Base-by-base conservation (phyloP, 2,329 filamentous ascomycete species). In the Dactylellina parvicollis region DNA sequence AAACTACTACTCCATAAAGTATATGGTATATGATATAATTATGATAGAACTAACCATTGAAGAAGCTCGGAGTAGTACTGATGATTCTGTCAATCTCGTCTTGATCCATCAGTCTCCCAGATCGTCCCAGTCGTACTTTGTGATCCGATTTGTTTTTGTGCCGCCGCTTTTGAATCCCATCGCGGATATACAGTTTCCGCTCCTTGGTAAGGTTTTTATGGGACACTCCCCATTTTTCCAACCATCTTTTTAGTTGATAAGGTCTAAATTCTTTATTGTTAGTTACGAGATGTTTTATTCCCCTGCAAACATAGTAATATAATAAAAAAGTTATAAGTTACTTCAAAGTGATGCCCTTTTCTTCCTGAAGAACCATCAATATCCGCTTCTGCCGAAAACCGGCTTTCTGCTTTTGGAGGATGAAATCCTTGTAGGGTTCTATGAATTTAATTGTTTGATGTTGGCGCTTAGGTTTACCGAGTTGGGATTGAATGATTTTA, bases 231-330 rank as follows among this genome's bases (percentile, higher is more conserved):
- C 65, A 70, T 38, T 44, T 47, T 3, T 46, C 28, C 12, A 55
- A 49, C 2, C 55, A 34, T 30, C 55, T 28, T 44, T 70, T 70
- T 14, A 70, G 40, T 7, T 24, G n/a, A n/a, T n/a, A n/a, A n/a
- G n/a, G n/a, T n/a, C n/a, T n/a, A n/a, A n/a, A n/a, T n/a, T n/a
- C n/a, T n/a, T 2, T 50, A 30, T 2, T n/a, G 16, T 18, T 56
- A 60, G 44, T 55, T 2, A 32, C 38, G 16, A 5, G 4, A 26
- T 24, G n/a, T n/a, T n/a, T n/a, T n/a, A n/a, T n/a, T n/a, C n/a
- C n/a, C n/a, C n/a, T n/a, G n/a, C n/a, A 10, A 16, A 10, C 4
- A 9, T 42, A 42, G n/a, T 42, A 10, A 9, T 9, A 10, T 9
- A 42, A 42, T 42, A 34, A n/a, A 34, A 7, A 34, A 34, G 14